Percentiles rank a stretch among this genome's conserved stretches.
These are phyloP conservation scores for Mortierella sp. DNA, from an alignment of 371 early-diverging fungal genomes.

Conservation along the genomic window DNA sequence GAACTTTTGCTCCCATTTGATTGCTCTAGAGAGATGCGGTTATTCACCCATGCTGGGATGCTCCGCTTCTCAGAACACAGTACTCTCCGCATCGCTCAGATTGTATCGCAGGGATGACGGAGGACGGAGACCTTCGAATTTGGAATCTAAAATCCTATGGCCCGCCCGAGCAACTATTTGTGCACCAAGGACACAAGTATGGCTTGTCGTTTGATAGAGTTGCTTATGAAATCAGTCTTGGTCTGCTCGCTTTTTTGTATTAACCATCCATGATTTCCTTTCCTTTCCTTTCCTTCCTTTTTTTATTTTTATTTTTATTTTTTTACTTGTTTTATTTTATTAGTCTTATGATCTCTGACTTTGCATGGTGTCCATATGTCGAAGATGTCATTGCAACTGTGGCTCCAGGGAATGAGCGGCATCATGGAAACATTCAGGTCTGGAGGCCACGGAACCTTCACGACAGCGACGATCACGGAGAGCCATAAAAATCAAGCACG, in stretches of 20 bases:
- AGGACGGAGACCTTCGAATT: slow-evolving; percentile 25
- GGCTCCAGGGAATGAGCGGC: slow-evolving; percentile 8
- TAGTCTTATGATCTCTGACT: slow-evolving; percentile 27
- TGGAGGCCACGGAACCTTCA: slow-evolving; percentile 47
- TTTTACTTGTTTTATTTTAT: background rate
- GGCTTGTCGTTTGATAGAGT: slow-evolving; percentile 1
- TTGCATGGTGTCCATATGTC: slow-evolving; percentile 38
- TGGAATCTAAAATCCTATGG: slow-evolving; percentile 28
- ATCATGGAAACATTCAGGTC: slow-evolving; percentile 34
- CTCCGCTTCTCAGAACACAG: slow-evolving; percentile 14
- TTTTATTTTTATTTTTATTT: background rate
- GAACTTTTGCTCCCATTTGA: background rate
- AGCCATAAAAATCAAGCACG: slow-evolving; percentile 30
- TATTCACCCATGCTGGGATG: no score
- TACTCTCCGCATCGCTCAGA: slow-evolving; percentile 37
- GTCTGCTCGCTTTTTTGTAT: no score
- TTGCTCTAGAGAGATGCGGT: no score
- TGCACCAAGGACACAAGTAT: slow-evolving; percentile 33
- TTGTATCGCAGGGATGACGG: slow-evolving; percentile 17
- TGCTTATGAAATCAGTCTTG: no score
- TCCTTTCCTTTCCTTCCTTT: background rate
- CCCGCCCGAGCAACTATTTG: slow-evolving; percentile 21
- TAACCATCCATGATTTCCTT: background rate
- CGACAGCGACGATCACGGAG: slow-evolving; percentile 22
- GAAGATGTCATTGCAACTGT: slow-evolving; percentile 42